Evolutionary conservation across 2,329 filamentous ascomycete genomes (phyloP), one percentile per base, ranked within the genome.

Genomic region (Colletotrichum ledebouriae): DNA sequence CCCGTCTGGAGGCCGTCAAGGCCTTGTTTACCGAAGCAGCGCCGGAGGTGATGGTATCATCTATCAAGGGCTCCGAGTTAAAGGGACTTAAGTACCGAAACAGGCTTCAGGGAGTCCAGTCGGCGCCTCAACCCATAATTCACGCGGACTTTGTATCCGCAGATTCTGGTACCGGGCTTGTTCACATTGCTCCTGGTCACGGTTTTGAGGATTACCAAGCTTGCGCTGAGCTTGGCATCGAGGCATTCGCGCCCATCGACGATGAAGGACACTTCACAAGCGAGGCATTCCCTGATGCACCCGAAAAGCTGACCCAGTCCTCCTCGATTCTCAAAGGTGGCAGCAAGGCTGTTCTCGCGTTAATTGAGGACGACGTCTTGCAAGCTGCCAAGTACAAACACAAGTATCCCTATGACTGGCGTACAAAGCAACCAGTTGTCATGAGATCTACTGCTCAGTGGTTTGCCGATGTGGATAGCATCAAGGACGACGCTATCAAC

Each of bases 371-470:
- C 0, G 82, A 89, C 69, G 86, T 98, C 3, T 81, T 98, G 46
- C 85, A 86, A 44, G 87, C 86, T 4, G 91, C 97, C 73, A 85
- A 84, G 64, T 91, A 95, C 76, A 86, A 85, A 59, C 96, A 99
- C 83, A 98, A 97, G 78, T 98, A 98, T 77, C 96, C 96, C 0
- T 97, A 98, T 73, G 96, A 99, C 80, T 99, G 96, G 96, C 88
- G 96, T 61, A 97, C 95, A 0, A 99, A 98, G 79, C 86, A 92
- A 72, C 96, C 96, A 1, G 90, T 99, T 57, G 94, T 99, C 68
- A 89, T 97, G 39, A 85, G 96, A 72, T 95, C 96, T 3, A 99
- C 97, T 0, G 93, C 94, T 42, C 96, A 99, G 80, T 99, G 96
- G 96, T 99, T 99, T 76, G 94, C 96, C 11, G 93, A 98, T 78